Conservation (phyloP, 441 rosid species). For the Arabidopsis lyrata region DNA sequence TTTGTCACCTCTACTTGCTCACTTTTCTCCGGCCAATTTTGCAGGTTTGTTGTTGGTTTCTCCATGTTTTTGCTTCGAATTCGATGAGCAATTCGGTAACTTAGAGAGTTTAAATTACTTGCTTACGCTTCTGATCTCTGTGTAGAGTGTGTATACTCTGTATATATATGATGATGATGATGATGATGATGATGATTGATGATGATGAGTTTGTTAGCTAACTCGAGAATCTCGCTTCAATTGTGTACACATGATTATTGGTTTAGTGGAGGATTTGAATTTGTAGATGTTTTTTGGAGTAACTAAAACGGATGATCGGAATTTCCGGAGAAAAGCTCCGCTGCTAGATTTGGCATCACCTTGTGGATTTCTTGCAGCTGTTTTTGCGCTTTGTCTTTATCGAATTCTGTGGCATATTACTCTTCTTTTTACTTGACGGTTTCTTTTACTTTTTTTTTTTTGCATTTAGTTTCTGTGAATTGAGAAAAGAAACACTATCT, state of each 20-base stretch:
- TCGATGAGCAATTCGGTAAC: neutral
- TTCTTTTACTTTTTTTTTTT: slow-evolving; percentile 9
- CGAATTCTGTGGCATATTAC: neutral
- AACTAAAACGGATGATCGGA: neutral
- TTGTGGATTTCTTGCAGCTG: neutral
- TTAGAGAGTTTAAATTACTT: slow-evolving; percentile 27
- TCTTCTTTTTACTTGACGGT: neutral
- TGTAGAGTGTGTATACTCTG: neutral
- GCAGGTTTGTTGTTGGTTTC: slow-evolving; percentile 27
- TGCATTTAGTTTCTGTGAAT: slow-evolving; percentile 2
- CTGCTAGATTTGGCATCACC: slow-evolving; percentile 17
- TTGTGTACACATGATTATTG: neutral
- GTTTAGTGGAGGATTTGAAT: neutral
- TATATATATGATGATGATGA: neutral
- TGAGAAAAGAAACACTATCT: slow-evolving; percentile 32
- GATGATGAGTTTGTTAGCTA: slow-evolving; percentile 8
- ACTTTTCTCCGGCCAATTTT: neutral
- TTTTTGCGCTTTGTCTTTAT: neutral
- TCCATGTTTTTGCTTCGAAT: neutral
- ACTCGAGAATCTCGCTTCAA: slow-evolving; percentile 23
- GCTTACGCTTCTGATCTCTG: neutral
- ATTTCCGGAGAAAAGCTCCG: neutral
- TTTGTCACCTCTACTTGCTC: slow-evolving; percentile 1
- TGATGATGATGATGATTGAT: too few species aligned
- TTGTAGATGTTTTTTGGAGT: slow-evolving; percentile 1